Evolutionary conservation across 345 rosid genomes (phyloP).

Genomic region (Bruguiera parviflora): DNA sequence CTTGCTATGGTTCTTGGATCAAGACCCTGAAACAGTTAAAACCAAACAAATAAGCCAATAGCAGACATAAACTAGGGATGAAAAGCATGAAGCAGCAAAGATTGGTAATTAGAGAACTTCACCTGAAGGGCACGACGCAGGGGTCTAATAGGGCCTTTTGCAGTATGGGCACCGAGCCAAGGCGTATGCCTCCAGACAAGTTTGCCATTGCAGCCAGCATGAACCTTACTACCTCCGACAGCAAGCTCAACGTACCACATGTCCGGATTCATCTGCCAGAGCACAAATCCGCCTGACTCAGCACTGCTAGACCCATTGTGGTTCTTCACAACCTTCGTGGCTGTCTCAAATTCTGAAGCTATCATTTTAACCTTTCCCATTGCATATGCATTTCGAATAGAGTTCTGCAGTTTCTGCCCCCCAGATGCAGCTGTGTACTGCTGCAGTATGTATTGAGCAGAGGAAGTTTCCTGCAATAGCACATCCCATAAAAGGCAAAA

Average conservation of each 20-base stretch:
- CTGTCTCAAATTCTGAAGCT: constrained; percentile 68
- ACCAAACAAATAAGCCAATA: not conserved
- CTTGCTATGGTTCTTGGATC: constrained; percentile 82
- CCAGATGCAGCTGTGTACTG: constrained; percentile 92
- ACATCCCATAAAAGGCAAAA: not conserved
- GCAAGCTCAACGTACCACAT: constrained; percentile 96
- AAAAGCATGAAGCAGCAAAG: not conserved
- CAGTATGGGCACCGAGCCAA: constrained; percentile 85
- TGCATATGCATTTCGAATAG: constrained; percentile 70
- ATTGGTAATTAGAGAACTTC: constrained; percentile 5
- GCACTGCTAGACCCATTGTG: constrained; percentile 49
- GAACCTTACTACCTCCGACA: constrained; percentile 82
- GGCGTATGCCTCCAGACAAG: constrained; percentile 94
- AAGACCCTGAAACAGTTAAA: constrained; percentile 57
- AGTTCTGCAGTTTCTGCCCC: constrained; percentile 75
- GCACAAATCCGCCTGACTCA: constrained; percentile 84
- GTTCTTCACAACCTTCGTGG: constrained; percentile 66
- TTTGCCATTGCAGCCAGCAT: constrained; percentile 88
- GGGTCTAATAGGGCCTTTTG: constrained; percentile 89
- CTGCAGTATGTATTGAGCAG: constrained; percentile 88
- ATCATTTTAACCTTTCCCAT: constrained; percentile 91
- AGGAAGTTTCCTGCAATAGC: constrained; percentile 63
- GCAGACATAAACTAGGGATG: not conserved
- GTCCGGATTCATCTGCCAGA: constrained; percentile 96
- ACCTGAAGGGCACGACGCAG: constrained; percentile 94